These are phyloP conservation scores for Rusavskia elegans DNA, from an alignment of 495 filamentous ascomycete genomes.

Conservation along the genomic window DNA sequence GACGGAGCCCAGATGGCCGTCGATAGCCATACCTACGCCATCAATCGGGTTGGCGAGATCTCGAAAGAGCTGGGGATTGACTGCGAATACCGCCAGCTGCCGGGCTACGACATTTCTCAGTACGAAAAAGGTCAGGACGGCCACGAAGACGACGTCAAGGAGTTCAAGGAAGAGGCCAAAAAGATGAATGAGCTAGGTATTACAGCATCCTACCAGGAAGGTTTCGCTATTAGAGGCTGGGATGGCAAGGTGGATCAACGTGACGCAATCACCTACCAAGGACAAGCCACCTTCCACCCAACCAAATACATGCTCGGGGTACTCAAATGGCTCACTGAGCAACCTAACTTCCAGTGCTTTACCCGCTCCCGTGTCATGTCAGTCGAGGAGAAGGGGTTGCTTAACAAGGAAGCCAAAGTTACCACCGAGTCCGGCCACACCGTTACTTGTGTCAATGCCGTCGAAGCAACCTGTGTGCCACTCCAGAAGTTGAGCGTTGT, in stretches of 20 bases:
- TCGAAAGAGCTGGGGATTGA: constrained; percentile 30
- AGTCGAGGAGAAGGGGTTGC: constrained; percentile 27
- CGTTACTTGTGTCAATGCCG: constrained; percentile 28
- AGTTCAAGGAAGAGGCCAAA: constrained; percentile 25
- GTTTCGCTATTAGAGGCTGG: constrained; percentile 26
- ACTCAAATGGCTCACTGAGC: constrained; percentile 30
- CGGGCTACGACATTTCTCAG: constrained; percentile 28
- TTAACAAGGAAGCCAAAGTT: constrained; percentile 20
- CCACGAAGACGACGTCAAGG: constrained; percentile 23
- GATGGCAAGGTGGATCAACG: constrained; percentile 32
- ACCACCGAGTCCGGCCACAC: constrained; percentile 29
- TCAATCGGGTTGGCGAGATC: constrained; percentile 33
- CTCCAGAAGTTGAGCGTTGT: constrained; percentile 37
- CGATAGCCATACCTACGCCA: constrained; percentile 37
- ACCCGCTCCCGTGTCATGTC: constrained; percentile 31
- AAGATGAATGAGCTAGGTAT: constrained; percentile 27
- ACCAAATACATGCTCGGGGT: constrained; percentile 37
- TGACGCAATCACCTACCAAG: constrained; percentile 26
- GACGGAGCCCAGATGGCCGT: constrained; percentile 31
- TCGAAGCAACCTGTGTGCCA: constrained; percentile 40
- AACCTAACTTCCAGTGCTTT: constrained; percentile 37
- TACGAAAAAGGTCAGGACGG: constrained; percentile 19
- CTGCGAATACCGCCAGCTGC: constrained; percentile 37
- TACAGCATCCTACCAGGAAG: constrained; percentile 22
- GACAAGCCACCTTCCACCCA: constrained; percentile 43